phyloP scores from a whole-genome alignment of 2,329 filamentous ascomycete genomes.

The Lithohypha guttulata region DNA sequence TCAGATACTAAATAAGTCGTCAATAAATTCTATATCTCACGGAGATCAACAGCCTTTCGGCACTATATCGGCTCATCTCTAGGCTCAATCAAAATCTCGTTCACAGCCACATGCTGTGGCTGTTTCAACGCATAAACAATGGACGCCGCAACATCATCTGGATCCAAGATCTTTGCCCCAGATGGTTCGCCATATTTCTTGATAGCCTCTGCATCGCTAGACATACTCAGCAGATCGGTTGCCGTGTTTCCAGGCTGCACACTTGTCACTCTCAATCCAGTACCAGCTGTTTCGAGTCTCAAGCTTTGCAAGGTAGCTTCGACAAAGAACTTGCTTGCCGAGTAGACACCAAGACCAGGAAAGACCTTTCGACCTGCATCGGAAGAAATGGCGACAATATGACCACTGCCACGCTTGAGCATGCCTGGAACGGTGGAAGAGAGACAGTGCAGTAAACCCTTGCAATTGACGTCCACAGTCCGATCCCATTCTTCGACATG shows the following conservation, averaged over 20 bases:
- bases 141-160: slow-evolving; percentile 59
- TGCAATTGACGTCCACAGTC: slow-evolving; percentile 79
- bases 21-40: no score
- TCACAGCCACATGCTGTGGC: slow-evolving; percentile 65
- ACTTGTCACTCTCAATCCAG: slow-evolving; percentile 60
- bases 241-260: slow-evolving; percentile 69
- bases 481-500: slow-evolving; percentile 67
- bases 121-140: slow-evolving; percentile 67
- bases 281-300: slow-evolving; percentile 64
- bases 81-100: slow-evolving; percentile 70
- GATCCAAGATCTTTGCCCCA: slow-evolving; percentile 63
- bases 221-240: slow-evolving; percentile 64
- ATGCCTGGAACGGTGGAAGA: slow-evolving; percentile 59
- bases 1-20: no score
- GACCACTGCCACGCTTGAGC: slow-evolving; percentile 57
- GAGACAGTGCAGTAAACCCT: slow-evolving; percentile 64
- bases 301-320: slow-evolving; percentile 68
- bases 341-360: slow-evolving; percentile 71
- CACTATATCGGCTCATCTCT: slow-evolving; percentile 60
- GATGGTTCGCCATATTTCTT: slow-evolving; percentile 68
- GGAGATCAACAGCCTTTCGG: no score
- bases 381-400: slow-evolving; percentile 72
- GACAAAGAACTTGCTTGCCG: slow-evolving; percentile 74
- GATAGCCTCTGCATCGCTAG: slow-evolving; percentile 63
- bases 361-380: slow-evolving; percentile 75